Percentiles rank a stretch among this genome's conserved stretches.
phyloP scores from a whole-genome alignment of 495 filamentous ascomycete genomes.

The Evernia prunastri region DNA sequence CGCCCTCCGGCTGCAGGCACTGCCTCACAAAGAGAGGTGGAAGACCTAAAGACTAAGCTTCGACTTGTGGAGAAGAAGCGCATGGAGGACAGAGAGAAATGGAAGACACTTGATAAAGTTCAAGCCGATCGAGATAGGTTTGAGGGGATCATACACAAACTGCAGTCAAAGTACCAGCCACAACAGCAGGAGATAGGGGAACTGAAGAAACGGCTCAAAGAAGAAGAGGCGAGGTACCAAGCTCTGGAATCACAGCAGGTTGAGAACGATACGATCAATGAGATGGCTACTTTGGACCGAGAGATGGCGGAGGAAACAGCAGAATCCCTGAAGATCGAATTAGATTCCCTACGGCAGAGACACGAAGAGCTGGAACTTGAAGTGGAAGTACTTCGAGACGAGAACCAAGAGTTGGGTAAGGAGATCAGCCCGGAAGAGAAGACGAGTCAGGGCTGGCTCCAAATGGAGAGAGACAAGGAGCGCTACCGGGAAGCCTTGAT shows the following conservation, averaged over 20 bases:
- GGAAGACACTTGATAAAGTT: slow-evolving; percentile 69
- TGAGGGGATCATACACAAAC: slow-evolving; percentile 81
- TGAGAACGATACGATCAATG: slow-evolving; percentile 76
- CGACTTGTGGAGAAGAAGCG: slow-evolving; percentile 76
- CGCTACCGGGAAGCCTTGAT: slow-evolving; percentile 81
- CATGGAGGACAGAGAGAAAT: slow-evolving; percentile 77
- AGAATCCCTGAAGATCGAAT: slow-evolving; percentile 71
- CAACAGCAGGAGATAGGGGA: slow-evolving; percentile 76
- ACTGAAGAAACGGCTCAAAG: slow-evolving; percentile 67
- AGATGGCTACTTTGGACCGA: slow-evolving; percentile 81
- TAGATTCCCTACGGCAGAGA: slow-evolving; percentile 66
- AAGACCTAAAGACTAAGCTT: slow-evolving; percentile 73
- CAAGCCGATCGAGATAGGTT: slow-evolving; percentile 80
- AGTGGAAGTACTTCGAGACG: slow-evolving; percentile 76
- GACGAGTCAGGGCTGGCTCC: slow-evolving; percentile 77
- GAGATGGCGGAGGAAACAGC: slow-evolving; percentile 96
- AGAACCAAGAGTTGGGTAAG: slow-evolving; percentile 73
- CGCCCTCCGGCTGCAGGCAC: slow-evolving; percentile 22
- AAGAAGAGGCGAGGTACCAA: slow-evolving; percentile 60
- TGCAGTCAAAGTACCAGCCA: slow-evolving; percentile 82
- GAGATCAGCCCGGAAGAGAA: slow-evolving; percentile 86
- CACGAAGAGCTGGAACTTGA: slow-evolving; percentile 83
- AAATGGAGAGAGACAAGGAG: slow-evolving; percentile 86
- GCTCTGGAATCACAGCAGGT: slow-evolving; percentile 66
- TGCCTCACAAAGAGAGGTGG: slow-evolving; percentile 58